Conservation (phyloP, 2,329 filamentous ascomycete genomes). For the Gyromitra esculenta region DNA sequence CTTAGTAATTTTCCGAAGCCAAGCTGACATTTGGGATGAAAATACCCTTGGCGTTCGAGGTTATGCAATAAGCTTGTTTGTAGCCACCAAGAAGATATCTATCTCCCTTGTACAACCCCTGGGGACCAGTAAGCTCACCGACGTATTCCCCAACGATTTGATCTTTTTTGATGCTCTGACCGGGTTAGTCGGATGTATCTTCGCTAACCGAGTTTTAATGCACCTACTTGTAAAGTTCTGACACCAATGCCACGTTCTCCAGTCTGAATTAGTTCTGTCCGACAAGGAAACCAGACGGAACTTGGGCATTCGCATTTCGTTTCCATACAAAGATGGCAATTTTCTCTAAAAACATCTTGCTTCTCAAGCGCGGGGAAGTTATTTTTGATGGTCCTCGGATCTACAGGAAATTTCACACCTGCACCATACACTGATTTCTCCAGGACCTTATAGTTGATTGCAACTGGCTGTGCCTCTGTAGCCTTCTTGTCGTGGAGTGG, state of each 20-base stretch:
- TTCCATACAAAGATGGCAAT: slow-evolving; percentile 26
- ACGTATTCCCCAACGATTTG: slow-evolving; percentile 44
- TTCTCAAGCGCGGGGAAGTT: no score
- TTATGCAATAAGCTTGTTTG: slow-evolving; percentile 2
- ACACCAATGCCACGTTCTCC: slow-evolving; percentile 24
- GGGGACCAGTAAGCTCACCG: slow-evolving; percentile 5
- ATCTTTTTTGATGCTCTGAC: slow-evolving; percentile 21
- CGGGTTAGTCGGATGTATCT: background rate
- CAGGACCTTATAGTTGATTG: slow-evolving; percentile 20
- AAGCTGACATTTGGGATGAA: background rate
- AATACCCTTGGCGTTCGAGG: slow-evolving; percentile 37
- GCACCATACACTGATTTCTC: slow-evolving; percentile 22
- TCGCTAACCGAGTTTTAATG: background rate
- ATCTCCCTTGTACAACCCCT: background rate
- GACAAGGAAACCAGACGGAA: slow-evolving; percentile 30
- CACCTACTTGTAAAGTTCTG: slow-evolving; percentile 38
- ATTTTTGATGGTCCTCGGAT: slow-evolving; percentile 12
- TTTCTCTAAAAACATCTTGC: background rate
- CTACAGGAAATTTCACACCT: background rate
- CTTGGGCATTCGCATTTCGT: slow-evolving; percentile 23
- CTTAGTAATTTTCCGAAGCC: slow-evolving; percentile 7
- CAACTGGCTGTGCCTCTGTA: background rate
- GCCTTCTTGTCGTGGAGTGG: slow-evolving; percentile 1
- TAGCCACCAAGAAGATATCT: slow-evolving; percentile 31
- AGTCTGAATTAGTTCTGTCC: slow-evolving; percentile 17